Evolutionary conservation across 345 rosid genomes (phyloP), one percentile per base, ranked within the genome.

Genomic region (Jatropha curcas): DNA sequence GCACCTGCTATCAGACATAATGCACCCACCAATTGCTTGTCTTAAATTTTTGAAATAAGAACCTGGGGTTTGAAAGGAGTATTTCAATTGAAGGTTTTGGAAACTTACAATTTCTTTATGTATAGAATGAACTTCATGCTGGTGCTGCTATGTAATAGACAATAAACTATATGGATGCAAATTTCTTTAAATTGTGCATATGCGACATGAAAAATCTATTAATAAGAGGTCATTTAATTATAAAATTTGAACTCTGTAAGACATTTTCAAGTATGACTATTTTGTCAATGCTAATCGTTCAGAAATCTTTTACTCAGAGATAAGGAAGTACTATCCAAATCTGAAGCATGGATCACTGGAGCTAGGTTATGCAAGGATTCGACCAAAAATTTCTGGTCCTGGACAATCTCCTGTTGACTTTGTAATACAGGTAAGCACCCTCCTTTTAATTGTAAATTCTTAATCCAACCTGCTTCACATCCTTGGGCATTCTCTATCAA

Each of bases 321-420:
- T 92, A 72, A 82, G 88, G 68, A 92, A 85, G 86, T 94, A 90
- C 80, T 94, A 88, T 71, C 97, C 97, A 2, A 72, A 80, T 67
- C 87, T 92, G 68, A 87, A 77, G 72, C 90, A 89, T 76, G 97
- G 91, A 71, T 85, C 88, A 39, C 74, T 94, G 72, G 88, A 87
- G 72, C 85, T 91, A 4, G 91, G 93, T 73, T 94, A 94, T 81
- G 75, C 95, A 13, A 97, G 98, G 76, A 90, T 92, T 65, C 86
- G 97, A 60, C 88, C 97, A 16, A 94, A 94, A 82, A 84, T 94
- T 78, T 76, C 88, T 1, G 97, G 97, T 76, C 95, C 94, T 39
- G 82, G 75, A 55, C 93, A 89, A 82, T 46, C 91, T 72, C 81
- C 93, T 0, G 41, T 20, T 10, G 97, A 92, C 86, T 94, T 92